phyloP scores from a whole-genome alignment of 2,329 filamentous ascomycete species.

The Neurospora sp. region DNA sequence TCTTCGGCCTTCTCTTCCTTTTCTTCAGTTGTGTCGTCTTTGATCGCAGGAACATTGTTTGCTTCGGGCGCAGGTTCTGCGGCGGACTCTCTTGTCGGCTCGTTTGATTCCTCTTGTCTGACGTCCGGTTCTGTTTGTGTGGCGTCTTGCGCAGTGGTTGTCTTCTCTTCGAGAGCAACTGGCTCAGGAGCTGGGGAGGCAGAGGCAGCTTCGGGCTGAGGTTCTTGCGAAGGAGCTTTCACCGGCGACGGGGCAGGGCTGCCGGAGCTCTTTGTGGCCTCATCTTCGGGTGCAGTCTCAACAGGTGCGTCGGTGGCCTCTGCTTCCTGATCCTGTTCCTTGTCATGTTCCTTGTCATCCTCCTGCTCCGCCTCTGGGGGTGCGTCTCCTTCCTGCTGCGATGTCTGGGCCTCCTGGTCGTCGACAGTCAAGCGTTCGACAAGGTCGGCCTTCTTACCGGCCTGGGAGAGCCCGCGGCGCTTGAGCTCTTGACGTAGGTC shows the following conservation, averaged over 20 bases:
- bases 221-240: not conserved
- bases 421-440: constrained; percentile 51
- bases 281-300: not conserved
- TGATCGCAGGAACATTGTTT: not conserved
- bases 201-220: not conserved
- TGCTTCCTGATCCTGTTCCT: constrained; percentile 4
- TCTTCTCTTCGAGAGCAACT: not conserved
- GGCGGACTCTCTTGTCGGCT: not conserved
- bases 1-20: not conserved
- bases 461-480: constrained; percentile 56
- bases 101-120: not conserved
- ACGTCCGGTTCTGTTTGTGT: not conserved
- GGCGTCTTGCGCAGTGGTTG: not conserved
- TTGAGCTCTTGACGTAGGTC: constrained; percentile 70
- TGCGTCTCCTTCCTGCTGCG: constrained; percentile 7
- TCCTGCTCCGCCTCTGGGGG: constrained; percentile 7
- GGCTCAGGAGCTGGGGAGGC: not conserved
- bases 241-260: not conserved
- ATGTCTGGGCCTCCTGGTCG: constrained; percentile 14
- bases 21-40: not conserved
- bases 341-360: constrained; percentile 3
- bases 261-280: not conserved
- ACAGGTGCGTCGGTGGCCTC: not conserved
- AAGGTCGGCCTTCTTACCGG: constrained; percentile 63
- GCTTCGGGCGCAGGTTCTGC: not conserved